Percentiles rank a stretch among this genome's conserved stretches.
Conservation (phyloP, 129 eudicot species). For the Arctium minus region DNA sequence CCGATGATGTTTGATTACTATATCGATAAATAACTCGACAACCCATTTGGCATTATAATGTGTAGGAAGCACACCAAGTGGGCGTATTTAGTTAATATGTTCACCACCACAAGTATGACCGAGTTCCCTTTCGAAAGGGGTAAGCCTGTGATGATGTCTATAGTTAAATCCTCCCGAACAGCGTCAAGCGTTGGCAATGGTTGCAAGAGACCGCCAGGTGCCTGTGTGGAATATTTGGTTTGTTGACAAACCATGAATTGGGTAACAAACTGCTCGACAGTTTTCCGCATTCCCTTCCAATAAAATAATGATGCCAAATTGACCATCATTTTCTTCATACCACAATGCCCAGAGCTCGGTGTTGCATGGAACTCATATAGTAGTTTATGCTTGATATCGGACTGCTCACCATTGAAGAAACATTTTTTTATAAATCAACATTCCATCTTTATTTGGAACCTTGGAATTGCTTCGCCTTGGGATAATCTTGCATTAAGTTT, state of each 20-base stretch:
- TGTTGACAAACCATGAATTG: background rate
- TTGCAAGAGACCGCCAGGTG: background rate
- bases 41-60: background rate
- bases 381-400: too few relatives aligned
- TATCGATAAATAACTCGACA: background rate
- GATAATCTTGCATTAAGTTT: background rate
- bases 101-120: background rate
- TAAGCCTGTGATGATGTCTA: background rate
- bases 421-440: too few relatives aligned
- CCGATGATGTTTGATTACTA: background rate
- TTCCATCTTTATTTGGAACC: too few relatives aligned
- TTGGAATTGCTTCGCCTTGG: background rate
- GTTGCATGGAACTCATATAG: background rate
- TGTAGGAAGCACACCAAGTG: background rate
- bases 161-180: background rate
- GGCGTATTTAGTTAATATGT: background rate
- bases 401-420: too few relatives aligned
- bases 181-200: background rate
- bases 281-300: background rate
- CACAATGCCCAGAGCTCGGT: background rate
- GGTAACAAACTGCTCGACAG: background rate
- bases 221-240: background rate
- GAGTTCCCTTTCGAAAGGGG: background rate
- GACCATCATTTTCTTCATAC: background rate
- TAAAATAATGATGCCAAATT: background rate